Base-by-base conservation (phyloP, 1,284 basidiomycete species). In the Melampsora larici-populina region DNA sequence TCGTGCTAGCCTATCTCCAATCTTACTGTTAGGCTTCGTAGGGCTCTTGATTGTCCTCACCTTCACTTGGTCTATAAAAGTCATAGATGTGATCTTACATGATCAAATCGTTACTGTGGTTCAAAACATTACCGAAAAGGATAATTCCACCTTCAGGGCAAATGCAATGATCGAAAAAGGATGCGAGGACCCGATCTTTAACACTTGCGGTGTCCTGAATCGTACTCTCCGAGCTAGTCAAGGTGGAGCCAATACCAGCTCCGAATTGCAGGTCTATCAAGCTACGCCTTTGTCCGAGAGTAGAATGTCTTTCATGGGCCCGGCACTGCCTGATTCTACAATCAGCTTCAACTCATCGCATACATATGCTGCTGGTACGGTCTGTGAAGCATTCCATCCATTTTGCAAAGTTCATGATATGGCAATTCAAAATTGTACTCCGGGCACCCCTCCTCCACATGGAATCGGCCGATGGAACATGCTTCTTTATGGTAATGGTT, bases 361-460 rank as follows among this genome's bases (percentile, higher is more conserved):
- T 58, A 64, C 62, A 36, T 64, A 64, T 36, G 62, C 62, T 64
- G 62, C 62, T 21, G 26, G n/a, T 31, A 64, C 62, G 6, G 18
- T 31, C 26, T 64, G 62, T 17, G 18, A 31, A 29, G 33, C 33
- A 18, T 33, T 31, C 21, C 24, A 64, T 64, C 62, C 62, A 36
- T 21, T 1, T 7, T 64, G 62, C 33, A 2, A 29, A 7, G 26
- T 29, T 13, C 4, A 33, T 15, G 2, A 64, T 21, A 33, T 13
- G 26, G 18, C 9, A 7, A 29, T 36, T 36, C 26, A 64, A 21
- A 8, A 5, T 7, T 64, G 62, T 64, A 18, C 7, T 36, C 62
- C 62, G 2, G 24, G n/a, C 7, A 64, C 9, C 33, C 9, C 21
- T 8, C 21, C 21, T 8, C 9, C 62, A 13, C 29, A 29, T 29